Evolutionary conservation across 1,284 basidiomycete species (phyloP).

Genomic region (Irpex sp.): DNA sequence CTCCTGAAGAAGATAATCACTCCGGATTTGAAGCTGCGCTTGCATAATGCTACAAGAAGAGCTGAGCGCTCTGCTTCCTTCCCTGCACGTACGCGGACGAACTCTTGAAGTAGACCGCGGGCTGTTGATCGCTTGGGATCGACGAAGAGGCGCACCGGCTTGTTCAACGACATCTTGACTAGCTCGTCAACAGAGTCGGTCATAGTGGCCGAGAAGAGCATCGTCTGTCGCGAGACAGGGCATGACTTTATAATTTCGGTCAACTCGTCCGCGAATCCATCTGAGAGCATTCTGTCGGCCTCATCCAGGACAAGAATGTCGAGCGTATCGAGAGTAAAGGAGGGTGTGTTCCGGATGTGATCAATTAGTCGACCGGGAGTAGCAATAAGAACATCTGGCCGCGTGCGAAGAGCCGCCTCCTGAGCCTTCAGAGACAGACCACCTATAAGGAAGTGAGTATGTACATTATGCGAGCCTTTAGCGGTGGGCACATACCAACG

Average conservation of each 20-base stretch:
- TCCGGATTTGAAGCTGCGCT: slow-evolving; percentile 78
- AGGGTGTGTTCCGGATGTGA: slow-evolving; percentile 92
- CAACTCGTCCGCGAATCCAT: slow-evolving; percentile 96
- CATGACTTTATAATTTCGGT: slow-evolving; percentile 91
- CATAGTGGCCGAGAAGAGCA: slow-evolving; percentile 99
- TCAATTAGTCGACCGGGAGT: slow-evolving; percentile 97
- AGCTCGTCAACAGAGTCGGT: slow-evolving; percentile 94
- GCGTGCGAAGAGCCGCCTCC: slow-evolving; percentile 78
- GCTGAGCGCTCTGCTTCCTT: slow-evolving; percentile 82
- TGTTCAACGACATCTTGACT: slow-evolving; percentile 87
- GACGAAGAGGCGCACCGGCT: slow-evolving; percentile 92
- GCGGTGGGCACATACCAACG: slow-evolving; percentile 61
- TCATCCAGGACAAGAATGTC: slow-evolving; percentile 96
- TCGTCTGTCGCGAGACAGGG: slow-evolving; percentile 88
- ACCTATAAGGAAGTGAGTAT: slow-evolving; percentile 40
- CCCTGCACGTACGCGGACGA: slow-evolving; percentile 81
- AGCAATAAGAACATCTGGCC: slow-evolving; percentile 92
- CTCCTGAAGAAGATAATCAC: slow-evolving; percentile 94
- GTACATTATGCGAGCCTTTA: background rate
- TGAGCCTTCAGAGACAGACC: slow-evolving; percentile 91
- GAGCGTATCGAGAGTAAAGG: slow-evolving; percentile 90
- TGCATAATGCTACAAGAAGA: slow-evolving; percentile 81
- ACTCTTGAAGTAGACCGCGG: slow-evolving; percentile 91
- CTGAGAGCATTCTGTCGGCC: slow-evolving; percentile 96
- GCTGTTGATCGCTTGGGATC: slow-evolving; percentile 91